These are phyloP conservation scores for Melastoma candidum DNA, from an alignment of 441 rosid species.

Conservation along the genomic window DNA sequence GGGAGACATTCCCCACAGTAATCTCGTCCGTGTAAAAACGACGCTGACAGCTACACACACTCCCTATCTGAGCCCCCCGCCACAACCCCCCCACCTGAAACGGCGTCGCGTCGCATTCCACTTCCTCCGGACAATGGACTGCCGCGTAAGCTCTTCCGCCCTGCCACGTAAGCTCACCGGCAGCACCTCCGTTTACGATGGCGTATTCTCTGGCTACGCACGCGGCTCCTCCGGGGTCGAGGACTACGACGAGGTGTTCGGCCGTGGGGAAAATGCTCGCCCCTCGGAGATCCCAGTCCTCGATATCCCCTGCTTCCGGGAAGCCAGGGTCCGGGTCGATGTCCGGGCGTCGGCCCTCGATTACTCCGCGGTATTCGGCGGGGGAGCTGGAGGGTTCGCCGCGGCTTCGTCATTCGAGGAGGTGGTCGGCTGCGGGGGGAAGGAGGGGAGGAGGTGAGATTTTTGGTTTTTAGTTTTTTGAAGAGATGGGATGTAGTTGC, in stretches of 20 bases:
- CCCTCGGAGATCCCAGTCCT: conserved; percentile 76
- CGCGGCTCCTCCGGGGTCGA: conserved; percentile 27
- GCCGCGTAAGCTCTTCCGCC: conserved; percentile 36
- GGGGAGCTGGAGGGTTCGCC: conserved; percentile 41
- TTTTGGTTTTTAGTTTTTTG: neutral
- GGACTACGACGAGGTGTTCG: conserved; percentile 70
- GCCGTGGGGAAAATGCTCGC: conserved; percentile 20
- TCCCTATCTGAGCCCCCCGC: too few relatives aligned
- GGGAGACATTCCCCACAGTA: too few relatives aligned
- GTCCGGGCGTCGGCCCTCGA: conserved; percentile 54
- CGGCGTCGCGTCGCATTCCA: too few relatives aligned
- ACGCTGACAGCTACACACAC: too few relatives aligned
- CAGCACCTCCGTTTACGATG: conserved; percentile 64
- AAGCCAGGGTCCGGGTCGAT: conserved; percentile 37
- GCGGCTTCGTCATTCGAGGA: conserved; percentile 44
- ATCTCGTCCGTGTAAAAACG: too few relatives aligned
- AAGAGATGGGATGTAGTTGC: too few relatives aligned
- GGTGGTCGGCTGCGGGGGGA: conserved; percentile 26
- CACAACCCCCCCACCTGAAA: too few relatives aligned
- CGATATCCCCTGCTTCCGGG: conserved; percentile 59
- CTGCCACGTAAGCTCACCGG: conserved; percentile 38
- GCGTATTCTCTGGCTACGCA: conserved; percentile 48
- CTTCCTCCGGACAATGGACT: conserved; percentile 40
- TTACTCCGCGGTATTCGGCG: conserved; percentile 71
- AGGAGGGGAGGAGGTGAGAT: conserved; percentile 20